Conservation (phyloP, 768 basidiomycete species). For the Tricholoma sp. region DNA sequence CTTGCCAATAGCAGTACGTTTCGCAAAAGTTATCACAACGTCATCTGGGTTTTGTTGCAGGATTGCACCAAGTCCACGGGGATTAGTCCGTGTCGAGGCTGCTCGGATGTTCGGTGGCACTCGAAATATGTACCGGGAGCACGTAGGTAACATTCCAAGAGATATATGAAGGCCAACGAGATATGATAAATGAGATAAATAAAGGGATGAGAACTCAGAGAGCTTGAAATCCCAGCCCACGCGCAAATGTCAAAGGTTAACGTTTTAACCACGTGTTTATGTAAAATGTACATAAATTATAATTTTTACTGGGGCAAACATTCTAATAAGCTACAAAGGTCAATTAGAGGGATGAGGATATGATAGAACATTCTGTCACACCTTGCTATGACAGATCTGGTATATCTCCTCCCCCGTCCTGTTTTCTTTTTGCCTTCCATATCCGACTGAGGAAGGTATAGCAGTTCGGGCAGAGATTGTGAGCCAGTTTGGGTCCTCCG, state of each 20-base stretch:
- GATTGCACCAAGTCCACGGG: constrained; percentile 45
- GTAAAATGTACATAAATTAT: not conserved
- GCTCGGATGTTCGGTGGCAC: constrained; percentile 25
- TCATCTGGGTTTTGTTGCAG: constrained; percentile 74
- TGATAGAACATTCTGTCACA: not conserved
- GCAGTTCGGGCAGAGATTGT: constrained; percentile 81
- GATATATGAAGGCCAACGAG: not conserved
- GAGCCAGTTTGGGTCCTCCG: constrained; percentile 82
- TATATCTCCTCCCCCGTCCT: constrained; percentile 21
- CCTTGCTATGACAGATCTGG: constrained; percentile 31
- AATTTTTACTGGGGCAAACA: too few species aligned
- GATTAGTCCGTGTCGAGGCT: constrained; percentile 33
- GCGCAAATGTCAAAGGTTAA: not conserved
- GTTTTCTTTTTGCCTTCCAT: constrained; percentile 50
- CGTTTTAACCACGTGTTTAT: not conserved
- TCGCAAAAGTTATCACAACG: constrained; percentile 87
- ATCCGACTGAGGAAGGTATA: constrained; percentile 63
- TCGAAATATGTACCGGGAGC: constrained; percentile 15
- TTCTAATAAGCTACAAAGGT: not conserved
- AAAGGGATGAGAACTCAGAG: too few species aligned
- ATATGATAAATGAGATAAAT: not conserved
- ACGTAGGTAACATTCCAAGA: not conserved
- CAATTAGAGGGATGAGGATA: too few species aligned
- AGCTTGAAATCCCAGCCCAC: not conserved
- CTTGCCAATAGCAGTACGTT: constrained; percentile 83